Evolutionary conservation across 192 early-diverging fungal genomes (phyloP).

Genomic region (Coemansia javaensis): DNA sequence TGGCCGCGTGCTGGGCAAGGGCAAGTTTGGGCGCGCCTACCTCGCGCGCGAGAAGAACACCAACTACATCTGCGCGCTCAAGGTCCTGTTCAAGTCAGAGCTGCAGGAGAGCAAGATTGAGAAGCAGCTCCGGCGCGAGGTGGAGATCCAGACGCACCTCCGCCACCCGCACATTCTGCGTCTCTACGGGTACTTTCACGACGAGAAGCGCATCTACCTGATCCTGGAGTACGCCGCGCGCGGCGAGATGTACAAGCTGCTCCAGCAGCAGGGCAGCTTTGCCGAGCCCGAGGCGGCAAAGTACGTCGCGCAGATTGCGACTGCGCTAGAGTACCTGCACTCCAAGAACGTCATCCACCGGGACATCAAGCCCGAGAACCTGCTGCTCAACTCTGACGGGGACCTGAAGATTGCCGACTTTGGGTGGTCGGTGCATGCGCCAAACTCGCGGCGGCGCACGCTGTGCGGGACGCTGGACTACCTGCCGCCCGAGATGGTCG

Average conservation of each 20-base stretch:
- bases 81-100: constrained; percentile 83
- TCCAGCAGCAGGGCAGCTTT: constrained; percentile 68
- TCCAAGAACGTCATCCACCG: constrained; percentile 88
- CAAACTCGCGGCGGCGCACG: constrained; percentile 72
- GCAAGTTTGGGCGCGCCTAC: constrained; percentile 96
- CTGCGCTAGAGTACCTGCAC: constrained; percentile 82
- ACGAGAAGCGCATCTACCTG: constrained; percentile 84
- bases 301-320: constrained; percentile 88
- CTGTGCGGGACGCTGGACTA: constrained; percentile 96
- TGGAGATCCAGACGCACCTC: constrained; percentile 91
- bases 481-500: constrained; percentile 93
- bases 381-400: constrained; percentile 78
- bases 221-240: constrained; percentile 94
- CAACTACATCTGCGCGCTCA: constrained; percentile 87
- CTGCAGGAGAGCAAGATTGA: constrained; percentile 72
- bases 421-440: constrained; percentile 93
- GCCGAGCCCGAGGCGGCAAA: constrained; percentile 71
- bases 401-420: constrained; percentile 96
- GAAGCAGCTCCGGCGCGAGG: constrained; percentile 87
- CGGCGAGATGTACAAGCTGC: constrained; percentile 86
- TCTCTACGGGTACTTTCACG: constrained; percentile 95
- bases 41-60: constrained; percentile 81
- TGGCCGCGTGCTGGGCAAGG: constrained; percentile 80
- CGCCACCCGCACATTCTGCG: constrained; percentile 91
- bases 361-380: constrained; percentile 96